Conservation (phyloP, 1,139 yeast species). For the Kurtzmaniella quercitrusa region DNA sequence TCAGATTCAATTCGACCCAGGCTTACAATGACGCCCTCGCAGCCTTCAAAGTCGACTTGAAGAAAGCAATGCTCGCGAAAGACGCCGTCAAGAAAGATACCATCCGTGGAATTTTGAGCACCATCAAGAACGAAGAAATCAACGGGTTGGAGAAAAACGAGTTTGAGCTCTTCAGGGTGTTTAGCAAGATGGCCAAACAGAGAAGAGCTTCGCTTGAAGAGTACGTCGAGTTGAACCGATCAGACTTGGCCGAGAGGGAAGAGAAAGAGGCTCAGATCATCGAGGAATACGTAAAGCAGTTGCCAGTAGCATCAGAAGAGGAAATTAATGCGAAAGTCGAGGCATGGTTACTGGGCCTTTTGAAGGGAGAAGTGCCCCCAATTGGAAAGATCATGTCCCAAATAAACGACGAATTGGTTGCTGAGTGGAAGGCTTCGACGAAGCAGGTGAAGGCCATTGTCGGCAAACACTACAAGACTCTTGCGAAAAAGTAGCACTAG, state of each 20-base stretch:
- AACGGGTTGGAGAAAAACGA: slow-evolving; percentile 12
- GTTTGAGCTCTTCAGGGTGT: slow-evolving; percentile 11
- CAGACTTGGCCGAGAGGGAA: slow-evolving; percentile 18
- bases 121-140: slow-evolving; percentile 53
- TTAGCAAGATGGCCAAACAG: slow-evolving; percentile 18
- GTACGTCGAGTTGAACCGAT: slow-evolving; percentile 13
- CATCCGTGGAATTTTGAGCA: slow-evolving; percentile 51
- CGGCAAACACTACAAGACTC: slow-evolving; percentile 2
- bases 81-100: slow-evolving; percentile 47
- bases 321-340: slow-evolving; percentile 10
- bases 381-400: slow-evolving; percentile 5
- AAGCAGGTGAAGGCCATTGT: slow-evolving; percentile 6
- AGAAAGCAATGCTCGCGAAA: slow-evolving; percentile 45
- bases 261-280: slow-evolving; percentile 14
- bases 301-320: slow-evolving; percentile 16
- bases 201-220: slow-evolving; percentile 14
- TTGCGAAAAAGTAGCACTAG: not conserved
- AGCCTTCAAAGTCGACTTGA: slow-evolving; percentile 42
- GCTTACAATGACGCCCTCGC: slow-evolving; percentile 30
- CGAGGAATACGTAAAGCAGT: slow-evolving; percentile 11
- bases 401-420: slow-evolving; percentile 1
- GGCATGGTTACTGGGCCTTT: slow-evolving; percentile 2
- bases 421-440: slow-evolving; percentile 6
- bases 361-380: slow-evolving; percentile 1
- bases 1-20: slow-evolving; percentile 20